A percentile compares a stretch with the other conserved stretches of the same genome.
Conservation (phyloP, 2,329 filamentous ascomycete species). For the Parastagonospora nodorum region DNA sequence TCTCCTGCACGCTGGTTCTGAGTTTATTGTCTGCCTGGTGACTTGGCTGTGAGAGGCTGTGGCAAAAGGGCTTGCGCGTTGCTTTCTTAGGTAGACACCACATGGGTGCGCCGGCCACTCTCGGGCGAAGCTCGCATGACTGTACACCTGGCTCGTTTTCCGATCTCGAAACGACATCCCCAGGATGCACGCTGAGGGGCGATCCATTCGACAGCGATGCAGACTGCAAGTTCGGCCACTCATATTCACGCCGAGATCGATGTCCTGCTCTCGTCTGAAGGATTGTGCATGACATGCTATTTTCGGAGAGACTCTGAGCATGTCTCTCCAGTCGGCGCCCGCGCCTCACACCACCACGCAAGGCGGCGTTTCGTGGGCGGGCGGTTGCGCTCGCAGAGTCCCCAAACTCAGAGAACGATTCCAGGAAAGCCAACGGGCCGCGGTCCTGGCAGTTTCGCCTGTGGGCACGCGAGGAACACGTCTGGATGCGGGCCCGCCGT, state of each 20-base stretch:
- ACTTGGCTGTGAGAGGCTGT: conserved; percentile 14
- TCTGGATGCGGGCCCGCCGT: conserved; percentile 14
- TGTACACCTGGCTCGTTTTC: not conserved
- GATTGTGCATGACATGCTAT: not conserved
- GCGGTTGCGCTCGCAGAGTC: too few relatives aligned
- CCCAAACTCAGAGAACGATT: too few relatives aligned
- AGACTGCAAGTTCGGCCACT: not conserved
- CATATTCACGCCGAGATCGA: not conserved
- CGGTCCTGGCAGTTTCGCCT: conserved; percentile 6
- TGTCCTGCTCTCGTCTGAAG: not conserved
- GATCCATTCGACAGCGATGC: conserved; percentile 1
- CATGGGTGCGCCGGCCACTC: conserved; percentile 11
- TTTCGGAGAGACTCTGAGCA: not conserved
- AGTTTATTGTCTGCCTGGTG: conserved; percentile 17
- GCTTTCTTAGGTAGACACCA: conserved; percentile 16
- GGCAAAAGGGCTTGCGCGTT: conserved; percentile 34
- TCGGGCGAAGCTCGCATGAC: conserved; percentile 6
- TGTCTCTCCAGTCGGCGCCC: not conserved
- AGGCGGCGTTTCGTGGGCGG: not conserved
- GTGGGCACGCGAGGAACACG: not conserved
- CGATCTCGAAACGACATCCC: conserved; percentile 1
- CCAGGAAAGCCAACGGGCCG: too few relatives aligned
- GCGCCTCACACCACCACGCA: not conserved
- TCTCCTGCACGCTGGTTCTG: conserved; percentile 12
- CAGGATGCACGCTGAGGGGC: conserved; percentile 1